These are phyloP conservation scores for Pilaira anomala DNA, from an alignment of 192 early-diverging fungal species.

Conservation along the genomic window DNA sequence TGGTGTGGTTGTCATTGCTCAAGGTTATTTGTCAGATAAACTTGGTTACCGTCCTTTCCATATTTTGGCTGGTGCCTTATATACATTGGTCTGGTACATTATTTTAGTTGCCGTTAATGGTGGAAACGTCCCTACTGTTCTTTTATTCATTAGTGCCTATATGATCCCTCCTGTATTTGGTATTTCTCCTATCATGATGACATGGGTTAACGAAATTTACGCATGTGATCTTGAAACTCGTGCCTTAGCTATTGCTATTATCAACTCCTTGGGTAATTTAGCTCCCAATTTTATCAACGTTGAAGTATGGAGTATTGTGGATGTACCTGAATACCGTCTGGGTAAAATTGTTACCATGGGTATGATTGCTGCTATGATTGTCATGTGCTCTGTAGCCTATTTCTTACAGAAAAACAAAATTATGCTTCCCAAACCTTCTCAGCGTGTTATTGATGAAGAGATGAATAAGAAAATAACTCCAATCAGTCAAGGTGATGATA, in stretches of 20 bases:
- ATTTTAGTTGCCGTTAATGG: conserved; percentile 26
- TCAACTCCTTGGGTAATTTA: conserved; percentile 26
- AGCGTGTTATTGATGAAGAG: conserved; percentile 7
- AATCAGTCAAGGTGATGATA: too few species aligned
- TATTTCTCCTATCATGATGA: conserved; percentile 28
- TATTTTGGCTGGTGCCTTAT: conserved; percentile 13
- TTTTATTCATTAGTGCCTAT: conserved; percentile 24
- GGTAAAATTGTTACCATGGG: conserved; percentile 9
- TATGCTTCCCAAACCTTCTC: neutral
- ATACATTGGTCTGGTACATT: conserved; percentile 21
- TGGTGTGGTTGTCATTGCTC: conserved; percentile 22
- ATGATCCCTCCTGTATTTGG: conserved; percentile 24
- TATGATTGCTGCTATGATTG: conserved; percentile 1
- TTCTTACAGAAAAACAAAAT: neutral
- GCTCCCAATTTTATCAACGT: conserved; percentile 29
- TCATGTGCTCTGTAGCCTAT: neutral
- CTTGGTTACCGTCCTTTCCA: conserved; percentile 14
- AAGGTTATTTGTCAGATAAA: conserved; percentile 25
- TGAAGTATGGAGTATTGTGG: conserved; percentile 12
- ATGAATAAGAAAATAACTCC: neutral
- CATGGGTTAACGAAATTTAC: conserved; percentile 30
- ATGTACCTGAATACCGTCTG: conserved; percentile 18
- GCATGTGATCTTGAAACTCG: conserved; percentile 23
- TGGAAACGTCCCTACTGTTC: conserved; percentile 13
- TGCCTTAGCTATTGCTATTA: conserved; percentile 28